Base-by-base conservation (phyloP, 257 asterid genomes). In the Capsicum baccatum region DNA sequence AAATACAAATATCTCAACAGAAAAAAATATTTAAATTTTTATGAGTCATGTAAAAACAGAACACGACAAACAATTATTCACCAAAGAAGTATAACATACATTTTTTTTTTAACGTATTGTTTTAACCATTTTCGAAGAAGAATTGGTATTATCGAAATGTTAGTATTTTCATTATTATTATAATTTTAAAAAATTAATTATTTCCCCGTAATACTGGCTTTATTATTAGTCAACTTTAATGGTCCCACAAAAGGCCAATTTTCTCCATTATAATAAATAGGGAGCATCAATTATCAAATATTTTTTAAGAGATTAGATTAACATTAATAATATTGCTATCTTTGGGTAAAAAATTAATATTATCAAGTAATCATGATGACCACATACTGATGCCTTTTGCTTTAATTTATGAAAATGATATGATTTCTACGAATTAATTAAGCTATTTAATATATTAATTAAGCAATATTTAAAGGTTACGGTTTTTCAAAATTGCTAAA, bases 311-410 rank as follows among this genome's bases (percentile, higher is more conserved):
- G 21, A 11, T 21, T 39, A 48, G 42, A 74, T 52, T 26, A 26
- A 26, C 9, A 5, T 47, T 21, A 50, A 76, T 52, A 69, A 69
- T 76, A 76, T 26, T 76, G 58, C 44, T 52, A 21, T 6, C 37
- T 52, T 73, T 52, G 13, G 14, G 78, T 16, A 69, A 39, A 39
- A 68, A 1, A 2, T 10, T 52, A 52, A 76, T 76, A 50, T 76
- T 76, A 7, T 21, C 21, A 76, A 76, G 81, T 21, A 76, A 76
- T 52, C 81, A 76, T 76, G 81, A 76, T 76, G 47, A 76, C 63
- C 81, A 19, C 81, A 76, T 76, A 7, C 39, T 50, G 21, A 71
- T 52, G 8, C 21, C 47, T 52, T 76, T 52, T 76, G 11, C 21
- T 52, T 50, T 50, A 13, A 12, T 76, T 76, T 52, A 42, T 71